These are phyloP conservation scores for Candida tammaniensis DNA, from an alignment of 805 yeast genomes.

Conservation along the genomic window DNA sequence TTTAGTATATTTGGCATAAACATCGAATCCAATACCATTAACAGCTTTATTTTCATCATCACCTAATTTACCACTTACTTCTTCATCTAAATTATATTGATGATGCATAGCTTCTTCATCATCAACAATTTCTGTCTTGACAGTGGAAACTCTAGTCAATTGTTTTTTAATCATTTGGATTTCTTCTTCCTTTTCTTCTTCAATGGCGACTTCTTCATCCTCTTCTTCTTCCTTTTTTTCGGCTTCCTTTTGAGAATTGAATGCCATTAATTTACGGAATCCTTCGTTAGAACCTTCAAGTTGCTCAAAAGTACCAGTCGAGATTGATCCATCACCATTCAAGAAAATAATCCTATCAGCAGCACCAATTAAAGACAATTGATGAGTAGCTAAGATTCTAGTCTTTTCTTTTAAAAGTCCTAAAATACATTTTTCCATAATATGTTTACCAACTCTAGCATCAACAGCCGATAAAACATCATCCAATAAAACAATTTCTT, in stretches of 20 bases:
- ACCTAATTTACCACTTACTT: slow-evolving; percentile 24
- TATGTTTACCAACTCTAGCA: slow-evolving; percentile 37
- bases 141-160: slow-evolving; percentile 25
- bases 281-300: slow-evolving; percentile 22
- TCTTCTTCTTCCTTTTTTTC: slow-evolving; percentile 20
- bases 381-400: slow-evolving; percentile 37
- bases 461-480: slow-evolving; percentile 39
- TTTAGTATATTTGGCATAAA: slow-evolving; percentile 50
- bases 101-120: slow-evolving; percentile 36
- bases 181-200: slow-evolving; percentile 18
- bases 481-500: slow-evolving; percentile 29
- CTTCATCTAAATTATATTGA: slow-evolving; percentile 25
- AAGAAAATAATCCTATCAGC: slow-evolving; percentile 30
- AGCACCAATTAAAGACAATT: slow-evolving; percentile 29
- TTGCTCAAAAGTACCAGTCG: slow-evolving; percentile 28
- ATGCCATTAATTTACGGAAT: slow-evolving; percentile 28
- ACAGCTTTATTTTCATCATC: slow-evolving; percentile 58
- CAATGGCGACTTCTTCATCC: slow-evolving; percentile 16
- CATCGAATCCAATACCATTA: slow-evolving; percentile 46
- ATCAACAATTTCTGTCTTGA: slow-evolving; percentile 4
- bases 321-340: slow-evolving; percentile 30
- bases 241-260: slow-evolving; percentile 16
- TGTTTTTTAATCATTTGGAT: slow-evolving; percentile 17
- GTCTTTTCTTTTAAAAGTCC: slow-evolving; percentile 28
- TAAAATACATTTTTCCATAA: slow-evolving; percentile 28